These are phyloP conservation scores for Fusarium lyarnte DNA, from an alignment of 2,329 filamentous ascomycete genomes.

Conservation along the genomic window DNA sequence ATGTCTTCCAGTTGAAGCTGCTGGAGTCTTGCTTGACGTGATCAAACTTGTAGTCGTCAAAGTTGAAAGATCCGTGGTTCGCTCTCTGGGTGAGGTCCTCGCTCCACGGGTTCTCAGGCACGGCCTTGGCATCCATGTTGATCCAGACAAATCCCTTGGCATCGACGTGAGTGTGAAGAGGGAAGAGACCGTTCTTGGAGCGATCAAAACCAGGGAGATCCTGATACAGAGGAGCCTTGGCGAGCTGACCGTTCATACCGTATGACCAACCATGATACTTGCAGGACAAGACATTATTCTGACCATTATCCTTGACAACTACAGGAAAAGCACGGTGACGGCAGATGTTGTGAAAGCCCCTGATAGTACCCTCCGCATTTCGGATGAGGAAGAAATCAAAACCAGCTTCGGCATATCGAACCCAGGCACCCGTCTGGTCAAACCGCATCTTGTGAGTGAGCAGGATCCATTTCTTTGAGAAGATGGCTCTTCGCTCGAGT, in stretches of 20 bases:
- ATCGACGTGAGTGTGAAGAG: slow-evolving; percentile 64
- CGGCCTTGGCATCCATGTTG: slow-evolving; percentile 60
- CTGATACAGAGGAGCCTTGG: slow-evolving; percentile 69
- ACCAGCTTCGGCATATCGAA: slow-evolving; percentile 63
- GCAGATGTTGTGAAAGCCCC: slow-evolving; percentile 71
- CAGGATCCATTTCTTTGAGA: slow-evolving; percentile 65
- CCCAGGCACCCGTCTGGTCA: slow-evolving; percentile 62
- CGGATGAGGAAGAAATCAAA: slow-evolving; percentile 64
- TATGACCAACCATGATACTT: slow-evolving; percentile 72
- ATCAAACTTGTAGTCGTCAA: slow-evolving; percentile 64
- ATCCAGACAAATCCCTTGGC: slow-evolving; percentile 65
- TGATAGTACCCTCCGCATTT: slow-evolving; percentile 65
- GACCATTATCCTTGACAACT: slow-evolving; percentile 60
- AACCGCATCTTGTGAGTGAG: slow-evolving; percentile 63
- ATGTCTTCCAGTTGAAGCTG: slow-evolving; percentile 67
- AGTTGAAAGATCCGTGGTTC: slow-evolving; percentile 56
- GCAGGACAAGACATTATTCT: slow-evolving; percentile 63
- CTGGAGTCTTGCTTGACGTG: slow-evolving; percentile 64
- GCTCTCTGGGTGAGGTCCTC: slow-evolving; percentile 56
- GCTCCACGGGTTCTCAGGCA: slow-evolving; percentile 59
- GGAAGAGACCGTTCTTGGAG: slow-evolving; percentile 63
- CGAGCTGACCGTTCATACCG: slow-evolving; percentile 65
- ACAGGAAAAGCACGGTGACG: slow-evolving; percentile 69
- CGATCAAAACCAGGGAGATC: slow-evolving; percentile 65
- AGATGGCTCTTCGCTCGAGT: slow-evolving; percentile 65